phyloP scores from a whole-genome alignment of 1,139 yeast species.

The Meyerozyma carpophila region DNA sequence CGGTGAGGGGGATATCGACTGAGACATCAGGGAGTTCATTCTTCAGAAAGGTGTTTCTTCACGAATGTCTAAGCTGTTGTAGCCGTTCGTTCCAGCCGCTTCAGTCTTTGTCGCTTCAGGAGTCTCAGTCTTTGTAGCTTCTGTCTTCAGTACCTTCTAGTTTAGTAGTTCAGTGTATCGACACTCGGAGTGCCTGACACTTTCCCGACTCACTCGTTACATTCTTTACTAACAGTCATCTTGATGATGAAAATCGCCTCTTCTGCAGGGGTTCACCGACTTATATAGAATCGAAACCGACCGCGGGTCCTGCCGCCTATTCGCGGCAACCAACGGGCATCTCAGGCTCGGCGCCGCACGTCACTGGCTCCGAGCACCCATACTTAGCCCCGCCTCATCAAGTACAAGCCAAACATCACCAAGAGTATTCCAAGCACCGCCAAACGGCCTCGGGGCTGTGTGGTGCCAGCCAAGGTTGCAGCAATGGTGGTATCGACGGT shows the following conservation, averaged over 20 bases:
- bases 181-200: no score
- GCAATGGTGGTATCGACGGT: conserved; percentile 35
- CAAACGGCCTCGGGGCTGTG: conserved; percentile 37
- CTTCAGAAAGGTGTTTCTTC: no score
- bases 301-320: not conserved
- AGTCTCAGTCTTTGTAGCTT: no score
- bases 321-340: conserved; percentile 1
- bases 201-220: no score
- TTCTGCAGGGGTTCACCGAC: not conserved
- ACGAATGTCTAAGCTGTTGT: no score
- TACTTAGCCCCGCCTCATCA: not conserved
- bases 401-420: conserved; percentile 1
- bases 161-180: no score
- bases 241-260: no score
- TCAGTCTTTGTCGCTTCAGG: no score
- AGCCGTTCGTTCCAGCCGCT: no score
- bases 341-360: conserved; percentile 1
- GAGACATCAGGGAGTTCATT: not conserved
- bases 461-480: conserved; percentile 30
- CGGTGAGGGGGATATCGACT: not conserved
- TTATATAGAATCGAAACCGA: not conserved
- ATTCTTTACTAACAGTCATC: no score
- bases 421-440: conserved; percentile 9
- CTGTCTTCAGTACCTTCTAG: no score
- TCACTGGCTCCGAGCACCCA: not conserved